Conservation (phyloP, 495 filamentous ascomycete species). For the Cercophora newfieldiana region DNA sequence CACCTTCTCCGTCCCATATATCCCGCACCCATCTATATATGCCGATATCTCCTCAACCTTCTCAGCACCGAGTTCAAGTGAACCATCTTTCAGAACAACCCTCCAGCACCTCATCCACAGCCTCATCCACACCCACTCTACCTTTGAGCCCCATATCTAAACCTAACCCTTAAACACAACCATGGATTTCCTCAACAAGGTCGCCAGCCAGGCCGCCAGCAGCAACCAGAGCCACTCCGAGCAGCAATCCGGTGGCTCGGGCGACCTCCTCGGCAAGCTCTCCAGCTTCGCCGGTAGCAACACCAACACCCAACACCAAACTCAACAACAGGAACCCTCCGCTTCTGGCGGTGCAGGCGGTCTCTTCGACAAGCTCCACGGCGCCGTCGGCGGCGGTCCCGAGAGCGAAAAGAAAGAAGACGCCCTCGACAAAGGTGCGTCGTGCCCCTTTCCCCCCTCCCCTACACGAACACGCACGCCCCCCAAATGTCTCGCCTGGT, state of each 20-base stretch:
- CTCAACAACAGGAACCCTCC: conserved; percentile 21
- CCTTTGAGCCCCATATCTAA: background rate
- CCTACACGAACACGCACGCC: background rate
- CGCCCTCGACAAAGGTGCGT: conserved; percentile 60
- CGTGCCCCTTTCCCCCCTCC: background rate
- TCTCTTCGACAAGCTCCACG: conserved; percentile 61
- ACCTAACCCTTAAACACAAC: conserved; percentile 2
- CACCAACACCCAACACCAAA: conserved; percentile 19
- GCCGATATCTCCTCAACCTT: background rate
- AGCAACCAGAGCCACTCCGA: conserved; percentile 22
- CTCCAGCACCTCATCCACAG: background rate
- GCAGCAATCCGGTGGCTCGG: conserved; percentile 14
- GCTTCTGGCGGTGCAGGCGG: conserved; percentile 15
- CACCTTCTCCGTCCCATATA: conserved; percentile 15
- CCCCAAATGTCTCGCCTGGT: conserved; percentile 11
- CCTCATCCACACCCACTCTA: background rate
- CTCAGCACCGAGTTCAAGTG: conserved; percentile 1
- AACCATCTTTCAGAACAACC: background rate
- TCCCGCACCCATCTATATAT: conserved; percentile 23
- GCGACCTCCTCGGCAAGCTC: conserved; percentile 54
- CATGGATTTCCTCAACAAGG: conserved; percentile 47
- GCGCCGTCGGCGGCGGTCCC: conserved; percentile 61
- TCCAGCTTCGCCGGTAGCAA: conserved; percentile 16
- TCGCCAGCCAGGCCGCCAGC: conserved; percentile 23
- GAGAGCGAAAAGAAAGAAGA: conserved; percentile 73